Evolutionary conservation across 306 rosid genomes (phyloP).

Genomic region (Canavalia ensiformis): DNA sequence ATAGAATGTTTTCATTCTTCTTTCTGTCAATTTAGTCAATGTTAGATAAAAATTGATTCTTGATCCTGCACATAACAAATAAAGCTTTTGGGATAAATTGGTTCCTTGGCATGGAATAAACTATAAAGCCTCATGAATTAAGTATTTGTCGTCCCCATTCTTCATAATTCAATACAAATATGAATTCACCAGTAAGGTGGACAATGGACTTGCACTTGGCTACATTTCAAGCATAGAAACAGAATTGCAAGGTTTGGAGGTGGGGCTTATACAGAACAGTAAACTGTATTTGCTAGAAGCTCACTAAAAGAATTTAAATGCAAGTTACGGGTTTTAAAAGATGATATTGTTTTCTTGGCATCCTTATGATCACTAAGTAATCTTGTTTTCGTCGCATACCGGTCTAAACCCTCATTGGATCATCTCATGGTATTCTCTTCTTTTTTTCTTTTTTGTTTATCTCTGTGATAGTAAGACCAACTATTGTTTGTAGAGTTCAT

Average conservation of each 20-base stretch:
- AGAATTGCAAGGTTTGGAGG: conserved; percentile 1
- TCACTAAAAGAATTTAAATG: not conserved
- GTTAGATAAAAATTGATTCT: conserved; percentile 9
- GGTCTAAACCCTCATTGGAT: conserved; percentile 16
- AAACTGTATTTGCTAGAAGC: conserved; percentile 4
- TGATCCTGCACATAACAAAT: conserved; percentile 14
- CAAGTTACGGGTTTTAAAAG: not conserved
- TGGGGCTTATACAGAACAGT: not conserved
- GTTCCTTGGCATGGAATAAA: conserved; percentile 4
- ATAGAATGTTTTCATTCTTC: not conserved
- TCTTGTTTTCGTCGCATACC: not conserved
- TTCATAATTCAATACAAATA: conserved; percentile 13
- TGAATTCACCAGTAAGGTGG: not conserved
- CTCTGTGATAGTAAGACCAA: not conserved
- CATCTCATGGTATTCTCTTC: not conserved
- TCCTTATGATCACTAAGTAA: not conserved
- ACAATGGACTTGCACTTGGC: not conserved
- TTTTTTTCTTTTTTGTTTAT: not conserved
- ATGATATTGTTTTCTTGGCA: conserved; percentile 1
- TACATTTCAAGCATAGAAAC: conserved; percentile 7
- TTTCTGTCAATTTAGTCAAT: not conserved
- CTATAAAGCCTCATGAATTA: conserved; percentile 11
- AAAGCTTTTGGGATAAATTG: not conserved
- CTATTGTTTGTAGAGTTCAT: not conserved
- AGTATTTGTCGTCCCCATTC: conserved; percentile 11